Conservation (phyloP, 352 stramenopile genomes). For the Globisporangium mamillatum region DNA sequence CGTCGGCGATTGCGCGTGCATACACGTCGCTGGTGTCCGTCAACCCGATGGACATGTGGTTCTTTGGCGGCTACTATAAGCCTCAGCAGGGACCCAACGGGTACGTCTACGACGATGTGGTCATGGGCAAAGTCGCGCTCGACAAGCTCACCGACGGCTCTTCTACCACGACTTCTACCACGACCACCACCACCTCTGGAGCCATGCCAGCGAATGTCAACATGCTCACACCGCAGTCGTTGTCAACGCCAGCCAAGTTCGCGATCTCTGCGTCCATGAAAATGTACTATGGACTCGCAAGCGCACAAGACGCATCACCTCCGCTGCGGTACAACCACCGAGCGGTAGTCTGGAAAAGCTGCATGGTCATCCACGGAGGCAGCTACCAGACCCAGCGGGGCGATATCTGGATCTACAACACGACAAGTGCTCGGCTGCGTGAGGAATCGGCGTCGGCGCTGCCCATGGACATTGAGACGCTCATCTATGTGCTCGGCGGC, state of each 20-base stretch:
- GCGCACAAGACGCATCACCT: conserved; percentile 19
- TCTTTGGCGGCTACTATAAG: conserved; percentile 74
- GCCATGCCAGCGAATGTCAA: conserved; percentile 5
- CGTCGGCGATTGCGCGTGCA: conserved; percentile 31
- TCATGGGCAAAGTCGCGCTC: conserved; percentile 35
- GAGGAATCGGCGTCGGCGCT: conserved; percentile 24
- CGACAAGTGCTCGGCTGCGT: conserved; percentile 30
- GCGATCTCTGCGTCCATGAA: conserved; percentile 24
- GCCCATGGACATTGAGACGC: conserved; percentile 54
- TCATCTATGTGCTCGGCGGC: conserved; percentile 67
- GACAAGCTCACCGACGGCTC: conserved; percentile 2
- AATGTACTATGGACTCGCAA: conserved; percentile 24
- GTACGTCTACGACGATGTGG: conserved; percentile 71
- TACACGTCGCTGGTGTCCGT: conserved; percentile 68
- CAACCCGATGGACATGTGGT: conserved; percentile 49
- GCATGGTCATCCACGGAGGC: conserved; percentile 67
- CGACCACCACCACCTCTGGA: background rate
- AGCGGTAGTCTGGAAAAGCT: conserved; percentile 42
- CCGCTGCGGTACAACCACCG: conserved; percentile 68
- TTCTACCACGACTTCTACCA: background rate
- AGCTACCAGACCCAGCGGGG: conserved; percentile 68
- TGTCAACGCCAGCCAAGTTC: background rate
- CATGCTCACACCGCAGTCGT: conserved; percentile 13
- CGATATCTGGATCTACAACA: conserved; percentile 75
- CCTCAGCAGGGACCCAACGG: conserved; percentile 47